Evolutionary conservation across 345 rosid genomes (phyloP).

Genomic region (Garcia nutans): DNA sequence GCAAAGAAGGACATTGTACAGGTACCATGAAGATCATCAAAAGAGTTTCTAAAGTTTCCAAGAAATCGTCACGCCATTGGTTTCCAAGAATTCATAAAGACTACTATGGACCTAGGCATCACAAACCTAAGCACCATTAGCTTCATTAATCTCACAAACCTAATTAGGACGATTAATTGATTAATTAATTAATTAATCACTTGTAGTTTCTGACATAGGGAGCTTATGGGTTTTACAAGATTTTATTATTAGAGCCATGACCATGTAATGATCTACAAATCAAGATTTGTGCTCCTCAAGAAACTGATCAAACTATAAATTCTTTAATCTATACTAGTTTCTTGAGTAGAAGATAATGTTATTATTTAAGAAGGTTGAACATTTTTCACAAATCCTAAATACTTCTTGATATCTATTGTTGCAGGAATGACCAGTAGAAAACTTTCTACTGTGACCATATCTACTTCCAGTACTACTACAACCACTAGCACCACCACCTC

Average conservation of each 20-base stretch:
- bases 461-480: slow-evolving; percentile 4
- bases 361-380: no score
- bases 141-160: neutral
- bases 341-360: neutral
- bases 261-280: neutral
- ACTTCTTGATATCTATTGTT: neutral
- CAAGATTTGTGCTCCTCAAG: slow-evolving; percentile 1
- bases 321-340: neutral
- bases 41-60: slow-evolving; percentile 17
- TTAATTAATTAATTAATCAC: neutral
- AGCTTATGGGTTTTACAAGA: slow-evolving; percentile 4
- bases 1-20: slow-evolving; percentile 25
- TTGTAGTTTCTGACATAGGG: neutral
- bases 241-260: neutral
- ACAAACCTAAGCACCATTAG: slow-evolving; percentile 35
- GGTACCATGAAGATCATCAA: slow-evolving; percentile 17
- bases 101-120: slow-evolving; percentile 57
- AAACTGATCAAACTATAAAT: neutral
- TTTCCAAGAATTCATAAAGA: slow-evolving; percentile 63
- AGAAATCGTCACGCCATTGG: slow-evolving; percentile 26
- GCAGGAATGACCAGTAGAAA: slow-evolving; percentile 27
- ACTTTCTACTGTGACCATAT: slow-evolving; percentile 24
- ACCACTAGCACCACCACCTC: slow-evolving; percentile 14
- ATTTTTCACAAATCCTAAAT: neutral
- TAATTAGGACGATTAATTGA: neutral